Percentiles rank a stretch among this genome's conserved stretches.
phyloP scores from a whole-genome alignment of 2,329 filamentous ascomycete genomes.

The Nothopassalora personata region DNA sequence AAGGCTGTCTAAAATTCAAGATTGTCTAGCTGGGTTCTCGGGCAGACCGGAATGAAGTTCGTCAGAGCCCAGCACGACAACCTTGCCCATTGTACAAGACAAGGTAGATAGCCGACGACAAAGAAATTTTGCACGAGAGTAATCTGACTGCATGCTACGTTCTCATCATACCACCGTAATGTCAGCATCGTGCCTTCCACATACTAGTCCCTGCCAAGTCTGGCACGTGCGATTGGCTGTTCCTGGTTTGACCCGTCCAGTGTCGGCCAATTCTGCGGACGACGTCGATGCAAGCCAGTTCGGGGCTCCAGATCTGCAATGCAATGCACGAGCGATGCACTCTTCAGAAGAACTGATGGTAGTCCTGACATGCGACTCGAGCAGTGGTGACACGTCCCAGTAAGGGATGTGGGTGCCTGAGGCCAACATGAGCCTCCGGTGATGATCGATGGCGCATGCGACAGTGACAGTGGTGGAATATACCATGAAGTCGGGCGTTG shows the following conservation, averaged over 20 bases:
- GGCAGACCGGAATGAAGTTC: too few species aligned
- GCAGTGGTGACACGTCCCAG: neutral
- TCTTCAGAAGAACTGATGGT: neutral
- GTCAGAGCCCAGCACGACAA: neutral
- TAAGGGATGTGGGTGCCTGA: neutral
- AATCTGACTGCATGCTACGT: neutral
- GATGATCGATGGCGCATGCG: neutral
- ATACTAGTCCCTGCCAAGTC: neutral
- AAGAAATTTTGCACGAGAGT: neutral
- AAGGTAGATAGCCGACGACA: neutral
- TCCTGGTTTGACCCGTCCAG: neutral
- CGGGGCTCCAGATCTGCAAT: neutral
- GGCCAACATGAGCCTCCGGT: neutral
- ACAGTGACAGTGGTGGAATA: too few species aligned
- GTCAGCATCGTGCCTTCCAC: neutral
- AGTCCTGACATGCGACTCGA: too few species aligned
- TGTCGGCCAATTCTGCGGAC: neutral
- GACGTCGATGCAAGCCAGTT: neutral
- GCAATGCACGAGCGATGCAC: neutral
- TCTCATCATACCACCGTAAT: neutral
- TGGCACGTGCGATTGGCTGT: neutral
- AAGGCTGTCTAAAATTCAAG: too few species aligned
- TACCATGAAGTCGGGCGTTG: neutral
- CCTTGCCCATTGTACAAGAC: neutral
- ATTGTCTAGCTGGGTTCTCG: too few species aligned